A percentile compares a stretch with the other conserved stretches of the same genome.
Evolutionary conservation across 2,329 filamentous ascomycete species (phyloP).

Genomic region (Byssothecium circinans): DNA sequence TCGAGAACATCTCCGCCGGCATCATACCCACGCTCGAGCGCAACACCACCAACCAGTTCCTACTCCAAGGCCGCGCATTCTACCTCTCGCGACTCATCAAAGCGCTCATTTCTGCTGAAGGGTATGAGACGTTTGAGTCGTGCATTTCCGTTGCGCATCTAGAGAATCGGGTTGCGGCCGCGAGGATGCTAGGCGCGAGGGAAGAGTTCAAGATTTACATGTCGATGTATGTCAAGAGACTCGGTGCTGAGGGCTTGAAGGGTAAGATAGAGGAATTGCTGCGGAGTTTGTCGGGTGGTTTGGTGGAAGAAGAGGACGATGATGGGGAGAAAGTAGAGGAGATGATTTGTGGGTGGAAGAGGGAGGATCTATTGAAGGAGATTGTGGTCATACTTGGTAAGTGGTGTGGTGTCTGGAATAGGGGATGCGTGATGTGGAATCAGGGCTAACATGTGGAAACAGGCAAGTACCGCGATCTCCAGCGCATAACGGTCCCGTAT

Average conservation of each 20-base stretch:
- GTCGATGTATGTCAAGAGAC: conserved; percentile 96
- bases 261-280: conserved; percentile 92
- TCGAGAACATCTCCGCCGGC: conserved; percentile 75
- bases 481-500: conserved; percentile 93
- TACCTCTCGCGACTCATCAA: conserved; percentile 91
- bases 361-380: conserved; percentile 82
- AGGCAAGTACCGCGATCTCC: conserved; percentile 95
- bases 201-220: conserved; percentile 94
- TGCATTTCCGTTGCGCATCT: conserved; percentile 91
- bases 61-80: conserved; percentile 89
- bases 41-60: conserved; percentile 89
- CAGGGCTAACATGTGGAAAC: neutral
- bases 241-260: conserved; percentile 84
- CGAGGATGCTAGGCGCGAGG: conserved; percentile 77
- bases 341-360: conserved; percentile 88
- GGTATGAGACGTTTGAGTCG: conserved; percentile 89
- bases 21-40: conserved; percentile 92
- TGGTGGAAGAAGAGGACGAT: conserved; percentile 62
- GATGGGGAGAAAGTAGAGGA: conserved; percentile 55
- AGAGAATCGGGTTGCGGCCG: conserved; percentile 90
- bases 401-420: no score
- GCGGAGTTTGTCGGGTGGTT: conserved; percentile 74
- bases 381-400: conserved; percentile 88
- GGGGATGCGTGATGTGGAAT: no score
- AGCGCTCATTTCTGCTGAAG: conserved; percentile 80